Percentiles rank a stretch among this genome's conserved stretches.
These are phyloP conservation scores for Tuber melanosporum DNA, from an alignment of 495 filamentous ascomycete genomes.

Conservation along the genomic window DNA sequence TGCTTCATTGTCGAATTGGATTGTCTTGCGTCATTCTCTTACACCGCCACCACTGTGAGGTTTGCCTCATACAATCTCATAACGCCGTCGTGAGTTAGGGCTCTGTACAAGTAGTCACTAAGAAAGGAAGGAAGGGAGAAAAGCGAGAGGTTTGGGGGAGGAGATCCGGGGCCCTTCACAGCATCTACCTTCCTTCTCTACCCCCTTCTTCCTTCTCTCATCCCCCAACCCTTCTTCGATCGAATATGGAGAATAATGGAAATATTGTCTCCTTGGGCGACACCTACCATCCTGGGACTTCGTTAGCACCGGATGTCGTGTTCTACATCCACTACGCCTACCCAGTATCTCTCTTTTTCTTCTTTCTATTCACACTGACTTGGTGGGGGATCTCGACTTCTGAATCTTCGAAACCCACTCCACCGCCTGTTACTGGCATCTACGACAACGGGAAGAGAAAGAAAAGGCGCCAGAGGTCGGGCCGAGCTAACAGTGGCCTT, in stretches of 20 bases:
- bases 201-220: background rate
- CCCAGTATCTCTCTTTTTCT: constrained; percentile 59
- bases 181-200: background rate
- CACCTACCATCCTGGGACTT: background rate
- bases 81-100: background rate
- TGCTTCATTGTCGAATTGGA: background rate
- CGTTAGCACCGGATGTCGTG: constrained; percentile 11
- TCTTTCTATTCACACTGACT: constrained; percentile 62
- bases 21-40: background rate
- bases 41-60: background rate
- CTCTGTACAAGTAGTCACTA: background rate
- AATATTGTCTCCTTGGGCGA: background rate
- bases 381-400: constrained; percentile 55
- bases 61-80: constrained; percentile 2
- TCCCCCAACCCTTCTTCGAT: background rate
- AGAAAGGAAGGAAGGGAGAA: background rate
- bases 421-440: constrained; percentile 48
- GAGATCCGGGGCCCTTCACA: background rate
- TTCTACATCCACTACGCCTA: constrained; percentile 52
- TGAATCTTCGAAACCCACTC: constrained; percentile 44
- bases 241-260: background rate
- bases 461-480: constrained; percentile 45
- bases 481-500: constrained; percentile 30
- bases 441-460: constrained; percentile 49
- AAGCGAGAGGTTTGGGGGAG: background rate